Percentiles rank a stretch among this genome's conserved stretches.
Conservation (phyloP, 2,329 filamentous ascomycete genomes). For the Aspergillus piperis region DNA sequence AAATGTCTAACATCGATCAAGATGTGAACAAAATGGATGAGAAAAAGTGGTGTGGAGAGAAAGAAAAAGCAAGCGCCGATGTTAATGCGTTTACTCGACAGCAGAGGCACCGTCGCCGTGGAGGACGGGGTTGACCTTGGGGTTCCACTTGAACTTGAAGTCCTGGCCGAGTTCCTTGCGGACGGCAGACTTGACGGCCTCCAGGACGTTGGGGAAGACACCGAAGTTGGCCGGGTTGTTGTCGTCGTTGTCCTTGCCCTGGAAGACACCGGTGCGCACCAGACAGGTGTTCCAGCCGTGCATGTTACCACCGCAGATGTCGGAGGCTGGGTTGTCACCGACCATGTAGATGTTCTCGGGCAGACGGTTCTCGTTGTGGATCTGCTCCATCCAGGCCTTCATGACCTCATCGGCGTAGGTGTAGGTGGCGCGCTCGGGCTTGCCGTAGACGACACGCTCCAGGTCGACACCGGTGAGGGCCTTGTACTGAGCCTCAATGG, state of each 20-base stretch:
- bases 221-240: slow-evolving; percentile 77
- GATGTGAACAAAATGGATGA: slow-evolving; percentile 1
- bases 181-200: slow-evolving; percentile 68
- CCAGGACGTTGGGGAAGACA: slow-evolving; percentile 71
- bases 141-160: slow-evolving; percentile 72
- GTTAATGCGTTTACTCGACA: slow-evolving; percentile 50
- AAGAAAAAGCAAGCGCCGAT: slow-evolving; percentile 1
- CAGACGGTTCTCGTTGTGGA: slow-evolving; percentile 70
- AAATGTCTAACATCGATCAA: slow-evolving; percentile 14
- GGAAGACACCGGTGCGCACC: slow-evolving; percentile 76
- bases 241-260: slow-evolving; percentile 73
- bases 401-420: slow-evolving; percentile 76
- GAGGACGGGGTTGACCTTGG: slow-evolving; percentile 68
- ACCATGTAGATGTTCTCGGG: slow-evolving; percentile 75
- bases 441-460: slow-evolving; percentile 75
- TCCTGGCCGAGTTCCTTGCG: slow-evolving; percentile 71
- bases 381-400: slow-evolving; percentile 71
- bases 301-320: slow-evolving; percentile 76
- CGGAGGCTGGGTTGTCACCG: slow-evolving; percentile 72
- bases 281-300: slow-evolving; percentile 81
- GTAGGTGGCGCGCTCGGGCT: slow-evolving; percentile 74
- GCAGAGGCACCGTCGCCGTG: slow-evolving; percentile 56
- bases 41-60: not conserved
- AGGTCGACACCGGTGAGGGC: slow-evolving; percentile 68
- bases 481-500: slow-evolving; percentile 66